These are phyloP conservation scores for Cladosporium sp. DNA, from an alignment of 2,329 filamentous ascomycete genomes.

Conservation along the genomic window DNA sequence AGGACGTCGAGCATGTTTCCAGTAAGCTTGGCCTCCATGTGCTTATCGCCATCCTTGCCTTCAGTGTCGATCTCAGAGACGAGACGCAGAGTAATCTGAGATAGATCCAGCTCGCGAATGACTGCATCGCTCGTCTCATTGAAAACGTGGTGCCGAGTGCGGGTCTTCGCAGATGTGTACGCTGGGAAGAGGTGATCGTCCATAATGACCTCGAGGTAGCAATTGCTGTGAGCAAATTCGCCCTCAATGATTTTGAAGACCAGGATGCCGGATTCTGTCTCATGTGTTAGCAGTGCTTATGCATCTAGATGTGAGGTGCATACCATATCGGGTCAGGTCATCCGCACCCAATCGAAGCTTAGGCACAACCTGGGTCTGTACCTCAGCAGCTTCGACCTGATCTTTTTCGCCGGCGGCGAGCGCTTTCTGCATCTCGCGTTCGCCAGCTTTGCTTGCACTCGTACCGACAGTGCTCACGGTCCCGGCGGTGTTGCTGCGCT, in stretches of 20 bases:
- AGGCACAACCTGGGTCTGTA: conserved; percentile 55
- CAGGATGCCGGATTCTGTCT: conserved; percentile 76
- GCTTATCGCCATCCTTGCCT: conserved; percentile 64
- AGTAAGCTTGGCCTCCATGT: conserved; percentile 74
- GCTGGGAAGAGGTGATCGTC: conserved; percentile 93
- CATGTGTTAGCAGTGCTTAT: conserved; percentile 3
- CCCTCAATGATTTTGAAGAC: conserved; percentile 93
- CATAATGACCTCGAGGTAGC: conserved; percentile 81
- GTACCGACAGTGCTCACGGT: conserved; percentile 40
- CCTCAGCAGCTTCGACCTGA: conserved; percentile 39
- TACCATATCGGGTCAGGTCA: conserved; percentile 74
- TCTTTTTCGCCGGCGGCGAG: conserved; percentile 46
- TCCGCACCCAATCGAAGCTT: conserved; percentile 76
- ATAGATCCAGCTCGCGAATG: conserved; percentile 95
- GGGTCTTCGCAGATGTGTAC: conserved; percentile 75
- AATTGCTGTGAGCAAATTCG: conserved; percentile 71
- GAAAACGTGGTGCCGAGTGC: conserved; percentile 65
- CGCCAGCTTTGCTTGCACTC: conserved; percentile 27
- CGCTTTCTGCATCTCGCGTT: conserved; percentile 41
- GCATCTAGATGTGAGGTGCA: conserved; percentile 22
- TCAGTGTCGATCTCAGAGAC: conserved; percentile 74
- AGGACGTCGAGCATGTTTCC: conserved; percentile 84
- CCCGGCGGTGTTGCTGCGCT: conserved; percentile 31
- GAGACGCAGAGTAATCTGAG: conserved; percentile 81
- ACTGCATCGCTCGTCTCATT: conserved; percentile 93